Evolutionary conservation across 2,329 filamentous ascomycete genomes (phyloP).

Genomic region (Neurospora crassa): DNA sequence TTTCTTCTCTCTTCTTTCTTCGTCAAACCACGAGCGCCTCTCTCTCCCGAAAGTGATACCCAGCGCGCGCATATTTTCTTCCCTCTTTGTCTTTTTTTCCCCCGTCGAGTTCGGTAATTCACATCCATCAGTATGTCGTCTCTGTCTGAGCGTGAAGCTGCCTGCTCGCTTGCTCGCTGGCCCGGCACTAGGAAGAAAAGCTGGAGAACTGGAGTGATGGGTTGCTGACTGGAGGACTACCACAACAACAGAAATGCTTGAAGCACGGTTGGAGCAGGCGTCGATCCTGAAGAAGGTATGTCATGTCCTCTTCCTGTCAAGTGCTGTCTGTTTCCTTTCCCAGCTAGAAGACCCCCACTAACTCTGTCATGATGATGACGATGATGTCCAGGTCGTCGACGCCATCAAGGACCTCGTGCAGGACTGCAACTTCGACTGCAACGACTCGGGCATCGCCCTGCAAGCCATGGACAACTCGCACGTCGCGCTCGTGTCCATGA

Average conservation of each 20-base stretch:
- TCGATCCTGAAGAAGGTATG: constrained; percentile 86
- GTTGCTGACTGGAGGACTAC: neutral
- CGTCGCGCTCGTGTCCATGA: constrained; percentile 97
- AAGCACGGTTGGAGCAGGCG: constrained; percentile 94
- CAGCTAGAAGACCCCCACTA: neutral
- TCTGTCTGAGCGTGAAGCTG: neutral
- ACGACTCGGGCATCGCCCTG: constrained; percentile 95
- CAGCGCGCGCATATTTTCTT: neutral
- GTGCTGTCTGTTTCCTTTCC: neutral
- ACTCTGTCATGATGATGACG: constrained; percentile 12
- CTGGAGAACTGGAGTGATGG: neutral
- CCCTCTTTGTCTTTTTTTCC: neutral
- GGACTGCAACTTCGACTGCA: constrained; percentile 99
- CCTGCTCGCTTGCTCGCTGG: neutral
- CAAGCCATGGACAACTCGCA: constrained; percentile 99
- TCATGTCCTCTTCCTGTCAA: neutral
- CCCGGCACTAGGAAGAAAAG: neutral
- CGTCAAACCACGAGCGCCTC: neutral
- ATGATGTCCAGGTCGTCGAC: constrained; percentile 67
- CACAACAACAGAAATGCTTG: constrained; percentile 57
- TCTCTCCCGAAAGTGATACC: neutral
- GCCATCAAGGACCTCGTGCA: constrained; percentile 99
- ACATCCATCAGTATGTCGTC: neutral
- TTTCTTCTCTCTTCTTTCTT: neutral
- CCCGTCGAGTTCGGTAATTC: neutral